Percentiles rank a stretch among this genome's conserved stretches.
These are phyloP conservation scores for Chrysosporium queenslandicum DNA, from an alignment of 2,329 filamentous ascomycete genomes.

Conservation along the genomic window DNA sequence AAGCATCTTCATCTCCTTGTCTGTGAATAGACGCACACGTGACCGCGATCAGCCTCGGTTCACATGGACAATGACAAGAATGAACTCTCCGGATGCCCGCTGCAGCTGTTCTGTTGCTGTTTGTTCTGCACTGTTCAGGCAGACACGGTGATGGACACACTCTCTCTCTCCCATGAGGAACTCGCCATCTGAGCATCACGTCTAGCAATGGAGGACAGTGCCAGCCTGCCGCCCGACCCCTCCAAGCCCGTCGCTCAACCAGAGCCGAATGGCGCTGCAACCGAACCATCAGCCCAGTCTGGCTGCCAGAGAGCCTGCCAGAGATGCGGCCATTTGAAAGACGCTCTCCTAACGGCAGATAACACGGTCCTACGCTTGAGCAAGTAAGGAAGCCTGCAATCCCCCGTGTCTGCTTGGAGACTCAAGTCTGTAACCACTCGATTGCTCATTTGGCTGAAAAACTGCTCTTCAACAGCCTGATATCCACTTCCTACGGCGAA, in stretches of 20 bases:
- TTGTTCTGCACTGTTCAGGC: too few relatives aligned
- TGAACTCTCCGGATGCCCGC: background rate
- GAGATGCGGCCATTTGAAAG: background rate
- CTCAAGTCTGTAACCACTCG: too few relatives aligned
- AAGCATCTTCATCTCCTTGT: too few relatives aligned
- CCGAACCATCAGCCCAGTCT: background rate
- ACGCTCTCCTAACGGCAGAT: background rate
- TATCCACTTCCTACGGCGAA: constrained; percentile 58
- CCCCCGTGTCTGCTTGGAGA: too few relatives aligned
- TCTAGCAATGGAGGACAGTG: constrained; percentile 3
- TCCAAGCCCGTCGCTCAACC: background rate
- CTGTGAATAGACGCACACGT: too few relatives aligned
- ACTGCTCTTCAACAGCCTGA: constrained; percentile 42
- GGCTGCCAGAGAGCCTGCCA: background rate
- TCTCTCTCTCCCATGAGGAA: too few relatives aligned
- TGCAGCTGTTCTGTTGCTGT: background rate
- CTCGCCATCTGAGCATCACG: too few relatives aligned
- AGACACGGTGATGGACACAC: too few relatives aligned
- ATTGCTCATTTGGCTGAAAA: too few relatives aligned
- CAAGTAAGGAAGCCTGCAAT: constrained; percentile 18
- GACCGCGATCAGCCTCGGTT: background rate
- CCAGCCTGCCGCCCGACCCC: background rate
- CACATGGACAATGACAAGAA: background rate
- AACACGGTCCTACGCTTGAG: constrained; percentile 13
- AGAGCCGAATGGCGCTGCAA: background rate